Conservation (phyloP, 2,329 filamentous ascomycete genomes). For the Exserohilum rostratum region DNA sequence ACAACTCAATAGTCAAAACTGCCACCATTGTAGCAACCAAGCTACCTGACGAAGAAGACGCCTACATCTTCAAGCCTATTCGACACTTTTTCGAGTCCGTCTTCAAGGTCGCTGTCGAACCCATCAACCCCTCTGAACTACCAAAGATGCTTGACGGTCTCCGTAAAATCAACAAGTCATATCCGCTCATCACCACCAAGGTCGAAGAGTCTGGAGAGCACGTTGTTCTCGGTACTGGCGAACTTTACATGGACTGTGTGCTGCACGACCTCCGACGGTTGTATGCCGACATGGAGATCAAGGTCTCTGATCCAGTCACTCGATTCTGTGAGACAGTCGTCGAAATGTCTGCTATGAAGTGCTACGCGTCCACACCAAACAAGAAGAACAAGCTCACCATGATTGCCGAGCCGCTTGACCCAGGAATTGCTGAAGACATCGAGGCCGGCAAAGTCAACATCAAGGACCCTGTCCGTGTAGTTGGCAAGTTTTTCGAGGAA, state of each 20-base stretch:
- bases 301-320: constrained; percentile 96
- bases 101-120: constrained; percentile 96
- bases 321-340: constrained; percentile 98
- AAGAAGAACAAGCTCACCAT: constrained; percentile 99
- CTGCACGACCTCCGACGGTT: constrained; percentile 88
- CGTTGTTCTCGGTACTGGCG: constrained; percentile 90
- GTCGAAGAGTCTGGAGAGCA: constrained; percentile 98
- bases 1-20: constrained; percentile 98
- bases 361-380: constrained; percentile 96
- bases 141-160: constrained; percentile 99
- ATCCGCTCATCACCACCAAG: constrained; percentile 93
- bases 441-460: constrained; percentile 90
- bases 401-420: constrained; percentile 94
- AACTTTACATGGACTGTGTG: constrained; percentile 99
- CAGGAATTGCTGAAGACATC: constrained; percentile 93
- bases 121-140: constrained; percentile 95
- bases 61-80: constrained; percentile 92
- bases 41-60: constrained; percentile 85
- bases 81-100: constrained; percentile 97
- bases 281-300: constrained; percentile 99
- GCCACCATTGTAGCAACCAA: constrained; percentile 85
- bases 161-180: constrained; percentile 96
- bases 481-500: constrained; percentile 96
- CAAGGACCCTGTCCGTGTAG: constrained; percentile 88
- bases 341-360: constrained; percentile 96